These are phyloP conservation scores for Mrakia frigida DNA, from an alignment of 768 basidiomycete genomes.

Conservation along the genomic window DNA sequence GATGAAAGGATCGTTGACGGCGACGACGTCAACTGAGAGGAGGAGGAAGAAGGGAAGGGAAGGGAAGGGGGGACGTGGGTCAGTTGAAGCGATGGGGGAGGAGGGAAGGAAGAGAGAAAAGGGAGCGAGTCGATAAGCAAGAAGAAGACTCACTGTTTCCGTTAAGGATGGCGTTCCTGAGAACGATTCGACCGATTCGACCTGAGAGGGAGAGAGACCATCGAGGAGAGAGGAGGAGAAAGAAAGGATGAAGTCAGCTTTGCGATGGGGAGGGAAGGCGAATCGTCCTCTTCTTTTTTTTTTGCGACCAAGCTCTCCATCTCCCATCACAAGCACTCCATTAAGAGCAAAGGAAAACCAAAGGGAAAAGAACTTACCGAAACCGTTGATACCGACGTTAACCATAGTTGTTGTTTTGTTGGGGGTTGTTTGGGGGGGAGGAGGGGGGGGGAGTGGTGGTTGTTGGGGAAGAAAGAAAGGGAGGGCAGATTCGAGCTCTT, in stretches of 20 bases:
- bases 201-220: constrained; percentile 50
- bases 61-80: not conserved
- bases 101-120: not conserved
- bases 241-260: not conserved
- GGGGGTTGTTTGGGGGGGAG: constrained; percentile 10
- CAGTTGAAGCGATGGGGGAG: not conserved
- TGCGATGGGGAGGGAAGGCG: not conserved
- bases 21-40: constrained; percentile 55
- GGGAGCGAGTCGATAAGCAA: not conserved
- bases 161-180: constrained; percentile 81
- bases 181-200: constrained; percentile 98
- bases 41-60: not conserved
- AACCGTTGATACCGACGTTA: constrained; percentile 98
- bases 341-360: not conserved
- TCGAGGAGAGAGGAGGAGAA: constrained; percentile 16
- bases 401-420: constrained; percentile 45
- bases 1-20: constrained; percentile 98
- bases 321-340: not conserved
- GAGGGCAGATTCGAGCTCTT: not conserved
- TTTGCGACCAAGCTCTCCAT: not conserved
- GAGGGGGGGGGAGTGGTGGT: not conserved
- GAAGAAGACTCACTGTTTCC: constrained; percentile 55
- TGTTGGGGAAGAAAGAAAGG: constrained; percentile 1
- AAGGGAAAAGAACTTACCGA: constrained; percentile 42
- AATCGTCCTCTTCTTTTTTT: too few species aligned